phyloP scores from a whole-genome alignment of 768 basidiomycete genomes.

The Russula compacta region DNA sequence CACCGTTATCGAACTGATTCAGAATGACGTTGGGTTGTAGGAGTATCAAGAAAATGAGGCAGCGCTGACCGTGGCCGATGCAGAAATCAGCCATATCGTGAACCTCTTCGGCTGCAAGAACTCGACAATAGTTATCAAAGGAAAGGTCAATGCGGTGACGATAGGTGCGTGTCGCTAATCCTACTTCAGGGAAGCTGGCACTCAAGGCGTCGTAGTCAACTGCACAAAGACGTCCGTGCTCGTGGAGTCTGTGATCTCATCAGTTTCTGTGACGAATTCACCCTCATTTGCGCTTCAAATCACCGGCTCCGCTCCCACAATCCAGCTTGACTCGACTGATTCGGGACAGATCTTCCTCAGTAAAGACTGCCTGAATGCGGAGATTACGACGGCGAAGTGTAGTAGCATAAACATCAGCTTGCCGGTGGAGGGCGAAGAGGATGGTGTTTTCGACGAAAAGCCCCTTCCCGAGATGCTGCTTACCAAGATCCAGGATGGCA shows the following conservation, averaged over 20 bases:
- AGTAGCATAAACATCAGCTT: constrained; percentile 86
- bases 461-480: constrained; percentile 94
- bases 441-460: constrained; percentile 84
- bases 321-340: constrained; percentile 91
- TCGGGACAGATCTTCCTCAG: constrained; percentile 93
- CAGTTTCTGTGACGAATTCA: constrained; percentile 79
- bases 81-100: constrained; percentile 71
- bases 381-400: constrained; percentile 92
- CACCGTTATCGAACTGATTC: not conserved
- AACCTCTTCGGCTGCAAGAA: constrained; percentile 90
- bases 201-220: constrained; percentile 48
- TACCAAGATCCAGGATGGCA: constrained; percentile 72
- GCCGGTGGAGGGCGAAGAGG: constrained; percentile 81
- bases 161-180: constrained; percentile 46
- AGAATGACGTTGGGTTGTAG: constrained; percentile 31
- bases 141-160: constrained; percentile 92
- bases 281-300: constrained; percentile 93
- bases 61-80: constrained; percentile 62
- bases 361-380: constrained; percentile 64
- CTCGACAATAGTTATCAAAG: constrained; percentile 71
- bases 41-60: constrained; percentile 87
- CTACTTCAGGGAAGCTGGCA: not conserved
- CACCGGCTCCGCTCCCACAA: constrained; percentile 80
- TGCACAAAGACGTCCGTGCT: constrained; percentile 83
- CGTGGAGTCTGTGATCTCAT: constrained; percentile 88